These are phyloP conservation scores for Hirsutella rhossiliensis DNA, from an alignment of 2,329 filamentous ascomycete genomes.

Conservation along the genomic window DNA sequence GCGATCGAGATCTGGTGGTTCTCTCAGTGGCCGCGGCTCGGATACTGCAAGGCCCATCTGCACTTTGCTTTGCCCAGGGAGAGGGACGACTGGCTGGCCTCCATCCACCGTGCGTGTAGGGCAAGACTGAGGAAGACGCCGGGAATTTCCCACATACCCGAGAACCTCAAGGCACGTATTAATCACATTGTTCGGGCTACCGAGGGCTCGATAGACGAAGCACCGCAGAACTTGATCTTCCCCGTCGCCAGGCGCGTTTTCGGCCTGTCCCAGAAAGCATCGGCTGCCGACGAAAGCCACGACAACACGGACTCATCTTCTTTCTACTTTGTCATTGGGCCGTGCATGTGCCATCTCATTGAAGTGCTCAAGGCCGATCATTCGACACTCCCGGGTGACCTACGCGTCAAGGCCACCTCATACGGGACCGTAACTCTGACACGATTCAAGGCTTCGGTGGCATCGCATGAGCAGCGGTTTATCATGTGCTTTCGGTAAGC, in stretches of 20 bases:
- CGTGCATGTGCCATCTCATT: conserved; percentile 39
- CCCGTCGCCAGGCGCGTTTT: conserved; percentile 37
- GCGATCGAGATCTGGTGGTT: conserved; percentile 47
- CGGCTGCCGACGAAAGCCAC: conserved; percentile 28
- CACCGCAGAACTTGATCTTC: conserved; percentile 29
- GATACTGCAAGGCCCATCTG: conserved; percentile 34
- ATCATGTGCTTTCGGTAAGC: conserved; percentile 40
- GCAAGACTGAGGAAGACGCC: conserved; percentile 22
- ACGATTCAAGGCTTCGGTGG: conserved; percentile 36
- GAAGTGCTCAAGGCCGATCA: conserved; percentile 34
- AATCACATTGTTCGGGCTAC: conserved; percentile 31
- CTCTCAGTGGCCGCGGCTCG: conserved; percentile 27
- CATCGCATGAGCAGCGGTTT: conserved; percentile 42
- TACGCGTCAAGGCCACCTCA: conserved; percentile 34
- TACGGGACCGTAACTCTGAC: conserved; percentile 42
- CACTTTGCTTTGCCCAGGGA: conserved; percentile 37
- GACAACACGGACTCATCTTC: conserved; percentile 37
- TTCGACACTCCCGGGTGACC: conserved; percentile 29
- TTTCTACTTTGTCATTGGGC: conserved; percentile 41
- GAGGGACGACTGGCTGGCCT: conserved; percentile 35
- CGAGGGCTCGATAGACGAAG: conserved; percentile 19
- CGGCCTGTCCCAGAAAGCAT: conserved; percentile 25
- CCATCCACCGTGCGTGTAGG: conserved; percentile 30
- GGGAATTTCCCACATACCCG: conserved; percentile 25
- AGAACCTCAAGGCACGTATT: conserved; percentile 35